These are phyloP conservation scores for Neurospora pannonica DNA, from an alignment of 495 filamentous ascomycete species.

Conservation along the genomic window DNA sequence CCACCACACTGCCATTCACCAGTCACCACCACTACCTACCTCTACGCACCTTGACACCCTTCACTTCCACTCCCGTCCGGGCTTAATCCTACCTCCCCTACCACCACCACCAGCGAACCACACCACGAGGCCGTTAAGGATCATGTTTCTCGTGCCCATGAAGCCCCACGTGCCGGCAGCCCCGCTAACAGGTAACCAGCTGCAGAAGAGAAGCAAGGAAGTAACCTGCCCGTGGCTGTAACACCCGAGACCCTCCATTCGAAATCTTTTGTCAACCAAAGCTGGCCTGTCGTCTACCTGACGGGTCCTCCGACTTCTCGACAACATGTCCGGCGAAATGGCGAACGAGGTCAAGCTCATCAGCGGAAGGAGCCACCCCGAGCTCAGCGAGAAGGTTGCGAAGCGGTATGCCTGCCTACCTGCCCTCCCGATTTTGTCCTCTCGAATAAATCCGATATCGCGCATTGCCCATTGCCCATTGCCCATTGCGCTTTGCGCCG, in stretches of 20 bases:
- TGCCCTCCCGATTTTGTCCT: background rate
- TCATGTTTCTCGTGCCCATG: background rate
- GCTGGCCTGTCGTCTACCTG: constrained; percentile 13
- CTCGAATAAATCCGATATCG: background rate
- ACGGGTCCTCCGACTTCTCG: constrained; percentile 4
- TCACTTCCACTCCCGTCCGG: background rate
- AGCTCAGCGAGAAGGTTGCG: constrained; percentile 80
- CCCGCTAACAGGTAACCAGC: constrained; percentile 20
- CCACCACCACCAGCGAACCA: background rate
- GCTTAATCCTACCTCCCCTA: background rate
- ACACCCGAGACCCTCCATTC: background rate
- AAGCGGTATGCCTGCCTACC: constrained; percentile 56
- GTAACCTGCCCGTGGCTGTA: background rate
- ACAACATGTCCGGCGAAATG: constrained; percentile 39
- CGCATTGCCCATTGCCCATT: background rate
- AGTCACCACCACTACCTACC: constrained; percentile 4
- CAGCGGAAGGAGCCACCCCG: constrained; percentile 91
- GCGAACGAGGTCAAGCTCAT: constrained; percentile 91
- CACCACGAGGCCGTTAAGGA: background rate
- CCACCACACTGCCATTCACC: background rate
- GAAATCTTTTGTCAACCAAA: constrained; percentile 5
- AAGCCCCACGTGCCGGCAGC: constrained; percentile 6
- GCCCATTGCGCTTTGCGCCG: background rate
- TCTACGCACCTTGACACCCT: background rate
- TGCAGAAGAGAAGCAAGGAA: constrained; percentile 10